A percentile compares a stretch with the other conserved stretches of the same genome.
These are phyloP conservation scores for Termitomyces sp. DNA, from an alignment of 768 basidiomycete species.

Conservation along the genomic window DNA sequence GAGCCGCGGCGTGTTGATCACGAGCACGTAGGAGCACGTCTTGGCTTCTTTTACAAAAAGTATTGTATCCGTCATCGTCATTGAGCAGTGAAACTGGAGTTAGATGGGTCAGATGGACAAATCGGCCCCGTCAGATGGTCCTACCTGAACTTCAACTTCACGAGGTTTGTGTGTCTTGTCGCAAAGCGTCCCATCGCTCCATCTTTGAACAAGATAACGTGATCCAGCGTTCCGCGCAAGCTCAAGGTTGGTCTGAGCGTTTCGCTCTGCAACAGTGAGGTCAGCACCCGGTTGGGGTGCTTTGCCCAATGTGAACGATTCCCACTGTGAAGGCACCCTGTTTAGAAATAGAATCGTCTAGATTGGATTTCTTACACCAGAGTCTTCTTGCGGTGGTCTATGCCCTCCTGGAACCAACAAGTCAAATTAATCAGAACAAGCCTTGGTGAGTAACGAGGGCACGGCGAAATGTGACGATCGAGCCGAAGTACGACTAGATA, in stretches of 20 bases:
- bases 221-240: conserved; percentile 74
- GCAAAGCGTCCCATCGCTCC: conserved; percentile 88
- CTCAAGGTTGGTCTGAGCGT: conserved; percentile 66
- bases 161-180: conserved; percentile 87
- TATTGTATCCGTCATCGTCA: conserved; percentile 89
- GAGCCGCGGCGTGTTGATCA: conserved; percentile 91
- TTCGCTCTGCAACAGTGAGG: conserved; percentile 59
- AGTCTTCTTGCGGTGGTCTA: conserved; percentile 82
- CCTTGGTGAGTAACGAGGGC: background rate
- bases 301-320: conserved; percentile 72
- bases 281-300: conserved; percentile 66
- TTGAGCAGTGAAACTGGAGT: conserved; percentile 86
- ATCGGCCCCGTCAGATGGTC: conserved; percentile 6
- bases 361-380: conserved; percentile 48
- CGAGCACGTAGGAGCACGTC: conserved; percentile 90
- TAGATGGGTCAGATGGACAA: background rate
- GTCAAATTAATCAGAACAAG: conserved; percentile 9
- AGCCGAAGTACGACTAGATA: conserved; percentile 4
- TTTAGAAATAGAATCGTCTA: conserved; percentile 16
- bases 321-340: conserved; percentile 42
- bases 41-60: conserved; percentile 90
- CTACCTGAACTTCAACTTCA: conserved; percentile 90
- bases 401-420: conserved; percentile 47
- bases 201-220: conserved; percentile 88
- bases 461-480: conserved; percentile 3